Evolutionary conservation across 148 eudicot species (phyloP).

Genomic region (Dysphania ambrosioides): DNA sequence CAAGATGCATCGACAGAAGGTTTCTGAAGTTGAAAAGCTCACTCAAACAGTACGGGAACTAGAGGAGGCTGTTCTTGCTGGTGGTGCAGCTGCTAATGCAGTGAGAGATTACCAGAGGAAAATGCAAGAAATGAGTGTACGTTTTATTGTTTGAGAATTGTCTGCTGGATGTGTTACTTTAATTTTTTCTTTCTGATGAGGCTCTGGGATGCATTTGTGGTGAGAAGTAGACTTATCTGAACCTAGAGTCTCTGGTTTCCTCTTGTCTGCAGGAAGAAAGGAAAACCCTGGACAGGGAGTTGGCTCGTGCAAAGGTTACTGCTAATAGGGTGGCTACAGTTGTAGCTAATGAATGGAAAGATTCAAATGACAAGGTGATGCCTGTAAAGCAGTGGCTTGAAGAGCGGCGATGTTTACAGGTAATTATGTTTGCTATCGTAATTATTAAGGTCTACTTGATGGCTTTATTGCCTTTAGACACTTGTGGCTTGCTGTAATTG

Average conservation of each 20-base stretch:
- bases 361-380: conserved; percentile 94
- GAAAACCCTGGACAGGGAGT: conserved; percentile 82
- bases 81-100: conserved; percentile 98
- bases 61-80: conserved; percentile 97
- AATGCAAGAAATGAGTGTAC: conserved; percentile 90
- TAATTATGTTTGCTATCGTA: conserved; percentile 5
- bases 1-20: conserved; percentile 90
- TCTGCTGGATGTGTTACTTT: not conserved
- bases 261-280: conserved; percentile 69
- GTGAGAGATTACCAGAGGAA: conserved; percentile 95
- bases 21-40: conserved; percentile 88
- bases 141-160: not conserved
- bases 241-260: conserved; percentile 1
- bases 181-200: not conserved
- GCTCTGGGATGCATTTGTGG: not conserved
- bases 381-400: conserved; percentile 99
- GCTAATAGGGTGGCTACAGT: conserved; percentile 96
- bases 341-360: conserved; percentile 99
- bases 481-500: not conserved
- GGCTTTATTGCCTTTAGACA: too few relatives aligned
- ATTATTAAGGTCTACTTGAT: not conserved
- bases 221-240: not conserved
- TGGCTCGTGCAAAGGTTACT: conserved; percentile 89
- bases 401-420: conserved; percentile 89
- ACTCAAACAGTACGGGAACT: conserved; percentile 87